A percentile compares a stretch with the other conserved stretches of the same genome.
phyloP scores from a whole-genome alignment of 345 rosid species.

The Raphanus sativus region DNA sequence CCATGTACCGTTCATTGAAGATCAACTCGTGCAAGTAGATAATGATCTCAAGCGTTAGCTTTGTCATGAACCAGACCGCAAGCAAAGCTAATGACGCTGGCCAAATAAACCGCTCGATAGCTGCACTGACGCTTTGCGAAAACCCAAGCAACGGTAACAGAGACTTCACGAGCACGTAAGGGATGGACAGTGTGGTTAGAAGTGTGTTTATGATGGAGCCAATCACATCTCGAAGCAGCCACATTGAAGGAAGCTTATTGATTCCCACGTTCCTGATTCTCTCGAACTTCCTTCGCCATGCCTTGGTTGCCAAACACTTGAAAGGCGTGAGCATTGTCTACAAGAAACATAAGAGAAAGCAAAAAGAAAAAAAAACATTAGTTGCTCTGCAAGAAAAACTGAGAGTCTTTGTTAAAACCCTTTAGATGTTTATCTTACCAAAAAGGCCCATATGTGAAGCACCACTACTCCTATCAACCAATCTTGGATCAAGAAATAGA shows the following conservation, averaged over 20 bases:
- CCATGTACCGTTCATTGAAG: slow-evolving; percentile 23
- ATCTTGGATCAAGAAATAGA: slow-evolving; percentile 16
- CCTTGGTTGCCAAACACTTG: neutral
- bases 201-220: slow-evolving; percentile 19
- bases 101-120: slow-evolving; percentile 13
- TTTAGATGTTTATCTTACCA: slow-evolving; percentile 23
- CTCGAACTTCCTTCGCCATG: slow-evolving; percentile 20
- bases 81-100: slow-evolving; percentile 11
- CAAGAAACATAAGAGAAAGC: too few species aligned
- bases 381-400: neutral
- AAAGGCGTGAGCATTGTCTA: slow-evolving; percentile 15
- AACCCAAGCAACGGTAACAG: slow-evolving; percentile 27
- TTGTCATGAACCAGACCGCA: neutral
- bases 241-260: neutral
- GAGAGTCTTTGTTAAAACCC: neutral
- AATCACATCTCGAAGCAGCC: slow-evolving; percentile 28
- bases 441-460: slow-evolving; percentile 13
- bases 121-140: slow-evolving; percentile 6
- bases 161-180: slow-evolving; percentile 10
- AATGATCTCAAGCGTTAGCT: neutral
- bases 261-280: slow-evolving; percentile 9
- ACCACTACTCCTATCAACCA: slow-evolving; percentile 23
- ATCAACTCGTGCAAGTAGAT: slow-evolving; percentile 19
- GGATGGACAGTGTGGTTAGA: slow-evolving; percentile 4
- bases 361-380: neutral